Base-by-base conservation (phyloP, 352 stramenopile species). In the Phytopythium litorale region DNA sequence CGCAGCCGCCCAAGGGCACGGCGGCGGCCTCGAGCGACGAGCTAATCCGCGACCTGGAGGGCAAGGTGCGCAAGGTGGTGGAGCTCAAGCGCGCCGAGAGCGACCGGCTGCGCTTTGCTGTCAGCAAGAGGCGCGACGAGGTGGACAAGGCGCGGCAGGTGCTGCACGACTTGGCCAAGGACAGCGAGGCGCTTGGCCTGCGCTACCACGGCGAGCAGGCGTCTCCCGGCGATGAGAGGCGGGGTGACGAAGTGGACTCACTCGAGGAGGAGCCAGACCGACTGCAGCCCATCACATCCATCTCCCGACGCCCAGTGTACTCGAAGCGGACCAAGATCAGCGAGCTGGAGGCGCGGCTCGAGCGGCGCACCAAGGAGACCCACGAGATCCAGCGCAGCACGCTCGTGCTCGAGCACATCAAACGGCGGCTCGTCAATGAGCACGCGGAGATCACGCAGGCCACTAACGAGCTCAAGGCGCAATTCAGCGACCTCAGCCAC, bases 281-380 rank as follows among this genome's bases (percentile, higher is more conserved):
- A 0, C 59, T 92, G 25, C 73, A 95, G 64, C 77, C 83, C 18
- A 91, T 95, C 30, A 67, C 71, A 4, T 89, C 84, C 15, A 87
- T 93, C 48, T 93, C 84, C 16, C 72, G 86, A 16, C 78, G 86
- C 4, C 86, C 84, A 0, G 71, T 95, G 60, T 93, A 95, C 67
- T 84, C 86, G 12, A 95, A 95, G 62, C 80, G 89, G 65, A 89
- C 82, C 16, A 93, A 93, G 32, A 95, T 93, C 56, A 78, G 75
- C 50, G 78, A 92, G 21, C 63, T 93, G 13, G 82, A 93, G 40
- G 59, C 60, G 16, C 81, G 84, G 30, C 66, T 95, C n/a, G 72
- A 89, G 48, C 75, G 76, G 11, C 71, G 82, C 23, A 77, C 70
- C 1, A 73, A 76, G 46, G 86, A 90, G 57, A 80, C 78, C 0